These are phyloP conservation scores for Euphorbia schlechtendalii DNA, from an alignment of 441 rosid genomes.

Conservation along the genomic window DNA sequence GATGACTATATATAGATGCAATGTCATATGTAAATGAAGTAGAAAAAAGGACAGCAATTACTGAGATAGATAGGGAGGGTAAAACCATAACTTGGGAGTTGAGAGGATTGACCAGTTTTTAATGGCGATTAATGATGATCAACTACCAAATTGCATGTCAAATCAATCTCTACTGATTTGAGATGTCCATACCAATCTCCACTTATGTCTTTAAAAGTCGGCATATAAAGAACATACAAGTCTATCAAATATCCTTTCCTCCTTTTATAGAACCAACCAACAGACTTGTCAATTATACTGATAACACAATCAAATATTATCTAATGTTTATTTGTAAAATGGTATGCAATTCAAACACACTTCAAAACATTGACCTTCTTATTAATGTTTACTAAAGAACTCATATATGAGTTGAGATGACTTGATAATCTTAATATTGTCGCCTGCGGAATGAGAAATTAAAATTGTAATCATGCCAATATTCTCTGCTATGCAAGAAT, in stretches of 20 bases:
- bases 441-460: too few relatives aligned
- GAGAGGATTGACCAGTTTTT: background rate
- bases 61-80: too few relatives aligned
- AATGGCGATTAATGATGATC: conserved; percentile 7
- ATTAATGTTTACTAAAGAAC: too few relatives aligned
- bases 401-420: too few relatives aligned
- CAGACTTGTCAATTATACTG: background rate
- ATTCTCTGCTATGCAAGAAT: too few relatives aligned
- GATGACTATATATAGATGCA: too few relatives aligned
- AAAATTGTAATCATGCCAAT: too few relatives aligned
- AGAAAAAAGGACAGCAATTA: background rate
- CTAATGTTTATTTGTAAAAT: background rate
- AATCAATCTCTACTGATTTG: conserved; percentile 4
- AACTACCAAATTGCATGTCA: conserved; percentile 4
- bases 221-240: conserved; percentile 1
- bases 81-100: background rate
- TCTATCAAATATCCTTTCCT: background rate
- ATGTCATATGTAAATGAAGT: too few relatives aligned
- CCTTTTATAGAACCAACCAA: background rate
- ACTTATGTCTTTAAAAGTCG: conserved; percentile 2
- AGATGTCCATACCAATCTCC: background rate
- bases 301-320: background rate
- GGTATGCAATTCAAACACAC: too few relatives aligned
- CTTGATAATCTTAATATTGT: too few relatives aligned
- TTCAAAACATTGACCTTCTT: too few relatives aligned